phyloP scores from a whole-genome alignment of 208 protist genomes.

The Acanthamoeba triangularis region DNA sequence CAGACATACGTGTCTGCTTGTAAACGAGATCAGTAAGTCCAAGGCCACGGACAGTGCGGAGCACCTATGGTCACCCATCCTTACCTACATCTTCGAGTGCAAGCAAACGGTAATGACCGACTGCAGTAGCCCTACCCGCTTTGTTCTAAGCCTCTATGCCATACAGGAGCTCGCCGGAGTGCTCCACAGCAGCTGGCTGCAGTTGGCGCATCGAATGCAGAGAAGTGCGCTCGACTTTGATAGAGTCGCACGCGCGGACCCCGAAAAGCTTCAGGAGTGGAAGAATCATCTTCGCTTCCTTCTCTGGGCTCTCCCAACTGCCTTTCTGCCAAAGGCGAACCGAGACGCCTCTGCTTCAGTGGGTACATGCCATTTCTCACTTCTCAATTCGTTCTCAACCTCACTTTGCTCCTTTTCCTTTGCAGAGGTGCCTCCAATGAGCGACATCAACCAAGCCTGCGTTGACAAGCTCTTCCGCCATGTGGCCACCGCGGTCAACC shows the following conservation, averaged over 20 bases:
- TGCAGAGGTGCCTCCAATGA: not conserved
- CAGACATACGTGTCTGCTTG: not conserved
- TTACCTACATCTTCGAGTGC: not conserved
- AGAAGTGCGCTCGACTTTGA: not conserved
- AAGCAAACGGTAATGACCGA: not conserved
- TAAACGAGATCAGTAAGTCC: not conserved
- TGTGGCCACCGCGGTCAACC: not conserved
- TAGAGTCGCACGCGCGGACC: not conserved
- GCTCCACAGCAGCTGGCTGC: not conserved
- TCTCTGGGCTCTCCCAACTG: not conserved
- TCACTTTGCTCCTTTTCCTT: not conserved
- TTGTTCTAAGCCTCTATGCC: not conserved
- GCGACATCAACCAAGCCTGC: not conserved
- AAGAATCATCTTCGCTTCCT: constrained; percentile 10
- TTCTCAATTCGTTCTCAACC: too few species aligned
- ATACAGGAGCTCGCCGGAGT: not conserved
- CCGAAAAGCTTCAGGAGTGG: not conserved
- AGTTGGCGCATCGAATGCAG: not conserved
- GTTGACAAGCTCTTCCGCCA: not conserved
- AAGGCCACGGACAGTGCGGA: not conserved
- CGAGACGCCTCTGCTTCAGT: not conserved
- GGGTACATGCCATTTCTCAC: too few species aligned
- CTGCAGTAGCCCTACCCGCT: not conserved
- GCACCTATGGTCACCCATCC: not conserved
- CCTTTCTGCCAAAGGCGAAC: not conserved